Conservation (phyloP, 371 early-diverging fungal genomes). For the Mucor racemosus region DNA sequence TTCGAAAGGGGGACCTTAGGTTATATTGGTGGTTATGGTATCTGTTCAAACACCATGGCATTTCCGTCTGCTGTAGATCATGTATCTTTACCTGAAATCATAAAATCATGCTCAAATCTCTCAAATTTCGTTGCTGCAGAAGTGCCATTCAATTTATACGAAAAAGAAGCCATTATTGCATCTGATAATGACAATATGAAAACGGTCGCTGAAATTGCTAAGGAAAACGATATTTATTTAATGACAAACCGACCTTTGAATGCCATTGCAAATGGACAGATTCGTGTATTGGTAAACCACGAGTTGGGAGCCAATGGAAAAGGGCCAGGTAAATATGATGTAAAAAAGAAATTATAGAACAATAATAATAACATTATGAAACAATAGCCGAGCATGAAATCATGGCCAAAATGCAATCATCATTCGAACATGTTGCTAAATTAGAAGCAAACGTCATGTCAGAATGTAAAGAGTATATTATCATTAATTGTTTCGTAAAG, state of each 20-base stretch:
- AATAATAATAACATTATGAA: not conserved
- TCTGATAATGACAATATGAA: constrained; percentile 20
- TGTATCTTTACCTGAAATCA: constrained; percentile 50
- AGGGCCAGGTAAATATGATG: constrained; percentile 35
- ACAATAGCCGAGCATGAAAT: constrained; percentile 51
- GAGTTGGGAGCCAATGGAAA: constrained; percentile 37
- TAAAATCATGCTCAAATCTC: constrained; percentile 39
- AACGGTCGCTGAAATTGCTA: constrained; percentile 61
- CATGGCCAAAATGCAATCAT: constrained; percentile 52
- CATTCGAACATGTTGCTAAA: constrained; percentile 59
- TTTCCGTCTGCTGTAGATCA: constrained; percentile 65
- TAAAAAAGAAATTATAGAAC: too few relatives aligned
- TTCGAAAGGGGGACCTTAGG: constrained; percentile 28
- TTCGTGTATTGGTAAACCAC: constrained; percentile 63
- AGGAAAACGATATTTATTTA: constrained; percentile 62
- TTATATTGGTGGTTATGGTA: constrained; percentile 72
- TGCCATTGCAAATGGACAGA: constrained; percentile 69
- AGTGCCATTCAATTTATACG: constrained; percentile 81
- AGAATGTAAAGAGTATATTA: too few relatives aligned
- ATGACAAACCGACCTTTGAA: constrained; percentile 79
- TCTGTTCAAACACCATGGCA: constrained; percentile 74
- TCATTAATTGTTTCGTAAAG: too few relatives aligned
- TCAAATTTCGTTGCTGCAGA: constrained; percentile 68
- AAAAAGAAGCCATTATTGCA: constrained; percentile 58
- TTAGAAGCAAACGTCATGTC: constrained; percentile 68